Evolutionary conservation across 768 basidiomycete species (phyloP), one percentile per base, ranked within the genome.

Genomic region (Kwoniella newhampshirensis): DNA sequence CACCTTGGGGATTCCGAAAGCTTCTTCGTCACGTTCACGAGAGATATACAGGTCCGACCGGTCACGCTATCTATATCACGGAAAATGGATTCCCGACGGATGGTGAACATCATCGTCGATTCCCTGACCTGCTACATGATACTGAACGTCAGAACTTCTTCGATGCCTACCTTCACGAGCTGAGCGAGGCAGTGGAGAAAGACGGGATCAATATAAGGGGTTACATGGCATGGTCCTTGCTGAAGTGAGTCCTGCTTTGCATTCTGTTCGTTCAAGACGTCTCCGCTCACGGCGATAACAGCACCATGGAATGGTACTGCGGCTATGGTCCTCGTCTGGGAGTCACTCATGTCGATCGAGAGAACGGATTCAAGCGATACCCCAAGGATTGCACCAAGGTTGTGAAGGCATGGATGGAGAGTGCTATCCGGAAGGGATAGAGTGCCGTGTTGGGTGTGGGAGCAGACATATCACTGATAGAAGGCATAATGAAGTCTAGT

Each of bases 1-100:
- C 68, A 1, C 71, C 71, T 9, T 73, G 71, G 71, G 71, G 71
- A 4, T 73, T 69, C 64, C 54, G 66, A 1, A 63, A 68, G 46
- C 62, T 73, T 12, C 36, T 70, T 9, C 46, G 47, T 11, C 63
- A 66, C 47, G 51, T 65, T 32, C 43, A 58, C 42, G 32, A 60
- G 17, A 43, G 56, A 2, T 73, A 70, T 44, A 51, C 60, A 20
- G 28, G 46, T n/a, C 47, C 66, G 7, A 11, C 13, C 21, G 45
- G 40, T 15, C 41, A 64, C 25, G 43, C 57, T 3, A 70, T 73
- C 21, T 53, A 51, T 42, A 48, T 72, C 55, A 69, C 67, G 23
- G 68, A 73, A 50, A 60, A 61, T 30, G 71, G 68, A 1, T 66
- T 70, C 51, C 41, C 62, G 2, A 51, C 57, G 37, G 55, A 63